These are phyloP conservation scores for Suillus placidus DNA, from an alignment of 768 basidiomycete species.

Conservation along the genomic window DNA sequence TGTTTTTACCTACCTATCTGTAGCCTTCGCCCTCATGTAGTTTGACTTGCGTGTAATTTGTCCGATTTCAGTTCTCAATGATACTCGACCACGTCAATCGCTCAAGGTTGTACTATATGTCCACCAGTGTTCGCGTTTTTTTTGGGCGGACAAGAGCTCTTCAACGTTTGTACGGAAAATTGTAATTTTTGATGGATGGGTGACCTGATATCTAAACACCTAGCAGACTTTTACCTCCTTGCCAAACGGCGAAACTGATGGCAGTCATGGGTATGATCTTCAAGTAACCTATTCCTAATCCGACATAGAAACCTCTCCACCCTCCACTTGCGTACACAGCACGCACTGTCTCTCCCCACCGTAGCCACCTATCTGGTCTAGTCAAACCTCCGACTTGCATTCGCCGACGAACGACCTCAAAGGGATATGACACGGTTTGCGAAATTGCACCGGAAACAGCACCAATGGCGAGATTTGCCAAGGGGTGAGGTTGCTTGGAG, in stretches of 20 bases:
- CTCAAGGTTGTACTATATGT: not conserved
- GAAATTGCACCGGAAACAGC: conserved; percentile 83
- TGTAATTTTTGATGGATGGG: not conserved
- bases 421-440: conserved; percentile 92
- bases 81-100: not conserved
- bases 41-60: not conserved
- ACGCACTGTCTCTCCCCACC: conserved; percentile 77
- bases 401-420: conserved; percentile 87
- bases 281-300: conserved; percentile 87
- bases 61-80: not conserved
- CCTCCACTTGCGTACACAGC: conserved; percentile 70
- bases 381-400: conserved; percentile 95
- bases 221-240: conserved; percentile 40
- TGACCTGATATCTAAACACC: conserved; percentile 21
- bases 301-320: conserved; percentile 89
- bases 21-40: not conserved
- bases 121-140: not conserved
- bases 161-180: not conserved
- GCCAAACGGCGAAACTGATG: conserved; percentile 91
- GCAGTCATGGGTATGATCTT: conserved; percentile 98
- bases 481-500: conserved; percentile 41
- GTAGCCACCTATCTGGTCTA: conserved; percentile 73
- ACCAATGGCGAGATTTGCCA: conserved; percentile 79
- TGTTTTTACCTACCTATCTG: conserved; percentile 4
- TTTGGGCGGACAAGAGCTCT: not conserved